Percentiles rank a stretch among this genome's conserved stretches.
Conservation (phyloP, 495 filamentous ascomycete species). For the Rhypophila decipiens region DNA sequence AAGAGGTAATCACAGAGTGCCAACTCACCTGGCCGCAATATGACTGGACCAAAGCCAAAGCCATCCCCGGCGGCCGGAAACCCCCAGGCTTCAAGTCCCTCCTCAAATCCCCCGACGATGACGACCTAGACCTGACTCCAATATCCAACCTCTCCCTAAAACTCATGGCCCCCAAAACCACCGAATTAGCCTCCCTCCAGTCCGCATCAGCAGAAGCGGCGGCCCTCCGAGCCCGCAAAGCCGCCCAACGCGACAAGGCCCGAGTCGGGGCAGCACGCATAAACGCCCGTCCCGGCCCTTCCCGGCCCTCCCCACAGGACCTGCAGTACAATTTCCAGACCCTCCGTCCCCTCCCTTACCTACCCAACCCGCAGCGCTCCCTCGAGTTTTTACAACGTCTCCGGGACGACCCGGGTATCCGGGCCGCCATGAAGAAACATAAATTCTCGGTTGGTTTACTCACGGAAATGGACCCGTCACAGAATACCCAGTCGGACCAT, state of each 20-base stretch:
- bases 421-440: constrained; percentile 72
- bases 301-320: constrained; percentile 36
- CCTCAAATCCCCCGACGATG: constrained; percentile 27
- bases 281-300: constrained; percentile 9
- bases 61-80: constrained; percentile 18
- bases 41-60: constrained; percentile 27
- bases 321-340: constrained; percentile 73
- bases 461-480: constrained; percentile 89
- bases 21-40: constrained; percentile 17
- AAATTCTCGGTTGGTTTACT: constrained; percentile 80
- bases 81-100: constrained; percentile 12
- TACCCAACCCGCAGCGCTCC: constrained; percentile 64
- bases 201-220: constrained; percentile 32
- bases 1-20: constrained; percentile 13
- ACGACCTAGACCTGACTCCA: constrained; percentile 37
- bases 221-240: constrained; percentile 28
- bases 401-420: constrained; percentile 78
- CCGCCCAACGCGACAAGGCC: constrained; percentile 26
- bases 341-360: constrained; percentile 68
- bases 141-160: constrained; percentile 52
- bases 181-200: constrained; percentile 45
- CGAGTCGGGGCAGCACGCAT: neutral
- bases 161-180: constrained; percentile 54
- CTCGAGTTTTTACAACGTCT: constrained; percentile 71
- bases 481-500: constrained; percentile 63